Evolutionary conservation across 345 rosid species (phyloP).

Genomic region (Pugionium dolabratum): DNA sequence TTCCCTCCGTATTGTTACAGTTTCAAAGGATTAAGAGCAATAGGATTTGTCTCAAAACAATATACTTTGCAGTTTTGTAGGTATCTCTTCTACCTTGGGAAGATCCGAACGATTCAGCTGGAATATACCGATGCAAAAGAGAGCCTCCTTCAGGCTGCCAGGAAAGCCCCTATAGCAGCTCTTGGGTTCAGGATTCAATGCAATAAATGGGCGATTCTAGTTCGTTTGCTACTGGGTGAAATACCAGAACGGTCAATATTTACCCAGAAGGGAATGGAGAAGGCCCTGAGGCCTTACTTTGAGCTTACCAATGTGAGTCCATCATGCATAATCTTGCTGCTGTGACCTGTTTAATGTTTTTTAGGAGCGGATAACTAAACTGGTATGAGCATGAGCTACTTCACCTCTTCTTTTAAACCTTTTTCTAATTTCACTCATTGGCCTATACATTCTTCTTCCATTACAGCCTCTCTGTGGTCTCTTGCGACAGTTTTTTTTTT

Average conservation of each 20-base stretch:
- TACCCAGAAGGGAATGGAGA: slow-evolving; percentile 89
- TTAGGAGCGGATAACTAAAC: background rate
- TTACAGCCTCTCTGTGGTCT: background rate
- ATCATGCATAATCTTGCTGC: slow-evolving; percentile 9
- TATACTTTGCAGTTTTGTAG: slow-evolving; percentile 69
- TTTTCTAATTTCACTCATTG: slow-evolving; percentile 7
- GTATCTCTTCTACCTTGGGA: slow-evolving; percentile 84
- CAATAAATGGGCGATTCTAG: slow-evolving; percentile 85
- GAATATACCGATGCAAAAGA: slow-evolving; percentile 95
- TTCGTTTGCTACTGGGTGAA: slow-evolving; percentile 76
- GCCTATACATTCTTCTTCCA: background rate
- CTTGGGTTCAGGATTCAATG: slow-evolving; percentile 76
- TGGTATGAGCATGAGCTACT: slow-evolving; percentile 1
- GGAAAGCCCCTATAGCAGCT: slow-evolving; percentile 84
- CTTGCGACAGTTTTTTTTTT: background rate
- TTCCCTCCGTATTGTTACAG: too few species aligned
- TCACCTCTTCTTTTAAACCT: slow-evolving; percentile 2
- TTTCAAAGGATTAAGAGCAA: too few species aligned
- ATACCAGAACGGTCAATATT: slow-evolving; percentile 84
- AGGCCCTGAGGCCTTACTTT: slow-evolving; percentile 78
- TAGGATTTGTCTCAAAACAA: background rate
- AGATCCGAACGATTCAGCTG: slow-evolving; percentile 84
- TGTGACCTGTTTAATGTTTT: background rate
- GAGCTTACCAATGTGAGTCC: slow-evolving; percentile 85
- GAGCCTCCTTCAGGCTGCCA: slow-evolving; percentile 84